Percentiles rank a stretch among this genome's conserved stretches.
phyloP scores from a whole-genome alignment of 108 stramenopile genomes.

The Nannochloropsis gaditana region DNA sequence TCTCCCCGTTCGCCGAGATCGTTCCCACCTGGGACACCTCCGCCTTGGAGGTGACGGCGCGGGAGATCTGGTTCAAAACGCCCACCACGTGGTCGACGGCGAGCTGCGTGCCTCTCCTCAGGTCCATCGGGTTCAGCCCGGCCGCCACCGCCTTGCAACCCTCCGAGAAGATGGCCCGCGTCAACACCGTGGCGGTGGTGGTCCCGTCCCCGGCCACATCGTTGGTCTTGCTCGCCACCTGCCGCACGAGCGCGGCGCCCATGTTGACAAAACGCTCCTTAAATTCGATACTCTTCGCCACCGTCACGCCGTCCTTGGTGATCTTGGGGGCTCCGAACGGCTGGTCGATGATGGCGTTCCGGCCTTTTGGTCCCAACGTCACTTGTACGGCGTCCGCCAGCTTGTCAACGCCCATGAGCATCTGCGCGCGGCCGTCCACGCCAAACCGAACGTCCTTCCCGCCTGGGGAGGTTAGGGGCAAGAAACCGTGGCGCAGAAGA shows the following conservation, averaged over 20 bases:
- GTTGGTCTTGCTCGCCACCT: constrained; percentile 96
- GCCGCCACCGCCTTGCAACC: constrained; percentile 76
- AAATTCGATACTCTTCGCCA: constrained; percentile 98
- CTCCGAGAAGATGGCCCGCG: constrained; percentile 82
- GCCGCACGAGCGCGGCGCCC: constrained; percentile 75
- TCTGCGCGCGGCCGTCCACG: constrained; percentile 76
- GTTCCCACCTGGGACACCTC: constrained; percentile 97
- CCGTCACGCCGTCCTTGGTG: constrained; percentile 99
- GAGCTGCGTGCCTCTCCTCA: constrained; percentile 84
- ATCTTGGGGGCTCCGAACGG: constrained; percentile 98
- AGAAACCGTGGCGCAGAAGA: not conserved
- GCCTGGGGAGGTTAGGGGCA: not conserved
- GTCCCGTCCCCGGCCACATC: constrained; percentile 99
- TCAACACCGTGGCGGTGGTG: constrained; percentile 97
- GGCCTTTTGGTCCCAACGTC: constrained; percentile 98
- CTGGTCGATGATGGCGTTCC: constrained; percentile 98
- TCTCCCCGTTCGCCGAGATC: constrained; percentile 96
- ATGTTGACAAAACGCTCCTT: constrained; percentile 89
- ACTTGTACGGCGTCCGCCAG: constrained; percentile 98
- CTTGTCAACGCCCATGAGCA: constrained; percentile 88
- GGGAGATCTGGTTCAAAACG: constrained; percentile 75
- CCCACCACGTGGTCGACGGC: constrained; percentile 83
- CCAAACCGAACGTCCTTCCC: constrained; percentile 51
- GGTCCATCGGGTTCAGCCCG: constrained; percentile 96
- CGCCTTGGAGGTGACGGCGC: constrained; percentile 89